Percentiles rank a stretch among this genome's conserved stretches.
These are phyloP conservation scores for Pseudozyma flocculosa DNA, from an alignment of 1,284 basidiomycete species.

Conservation along the genomic window DNA sequence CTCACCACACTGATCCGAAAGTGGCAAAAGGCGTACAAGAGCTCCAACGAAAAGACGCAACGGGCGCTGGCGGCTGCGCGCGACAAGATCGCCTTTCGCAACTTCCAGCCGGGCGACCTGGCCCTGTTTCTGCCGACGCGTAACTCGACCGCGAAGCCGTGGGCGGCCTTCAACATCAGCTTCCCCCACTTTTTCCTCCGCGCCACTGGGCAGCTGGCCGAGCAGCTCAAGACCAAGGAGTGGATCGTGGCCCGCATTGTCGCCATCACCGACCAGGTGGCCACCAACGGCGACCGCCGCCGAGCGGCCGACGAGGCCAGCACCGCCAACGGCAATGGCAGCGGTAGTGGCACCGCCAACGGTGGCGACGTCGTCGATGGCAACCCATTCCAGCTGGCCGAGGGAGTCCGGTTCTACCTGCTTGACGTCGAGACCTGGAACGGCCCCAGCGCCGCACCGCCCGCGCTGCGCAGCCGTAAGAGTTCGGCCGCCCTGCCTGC, in stretches of 20 bases:
- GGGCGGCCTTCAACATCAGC: slow-evolving; percentile 64
- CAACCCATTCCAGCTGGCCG: slow-evolving; percentile 67
- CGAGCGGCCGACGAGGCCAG: slow-evolving; percentile 3
- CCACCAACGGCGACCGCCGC: slow-evolving; percentile 32
- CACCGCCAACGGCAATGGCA: slow-evolving; percentile 4
- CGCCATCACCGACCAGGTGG: slow-evolving; percentile 77
- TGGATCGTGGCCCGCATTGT: slow-evolving; percentile 93
- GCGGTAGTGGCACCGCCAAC: no score
- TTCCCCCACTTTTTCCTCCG: slow-evolving; percentile 96
- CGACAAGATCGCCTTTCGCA: slow-evolving; percentile 61
- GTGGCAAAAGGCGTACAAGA: slow-evolving; percentile 85
- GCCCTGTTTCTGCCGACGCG: slow-evolving; percentile 93
- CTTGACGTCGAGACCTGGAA: slow-evolving; percentile 78
- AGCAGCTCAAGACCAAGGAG: slow-evolving; percentile 68
- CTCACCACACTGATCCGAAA: slow-evolving; percentile 77
- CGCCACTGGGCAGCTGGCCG: slow-evolving; percentile 70
- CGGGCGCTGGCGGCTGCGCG: slow-evolving; percentile 38
- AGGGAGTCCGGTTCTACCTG: slow-evolving; percentile 88
- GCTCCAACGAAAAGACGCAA: slow-evolving; percentile 74
- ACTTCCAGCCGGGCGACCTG: slow-evolving; percentile 65
- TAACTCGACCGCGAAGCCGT: slow-evolving; percentile 58
- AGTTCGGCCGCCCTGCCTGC: slow-evolving; percentile 13
- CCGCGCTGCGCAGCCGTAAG: slow-evolving; percentile 17
- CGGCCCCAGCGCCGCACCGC: slow-evolving; percentile 19
- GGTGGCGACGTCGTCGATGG: slow-evolving; percentile 17